Base-by-base conservation (phyloP, 73 alveolate species). In the Tetrahymena borealis region DNA sequence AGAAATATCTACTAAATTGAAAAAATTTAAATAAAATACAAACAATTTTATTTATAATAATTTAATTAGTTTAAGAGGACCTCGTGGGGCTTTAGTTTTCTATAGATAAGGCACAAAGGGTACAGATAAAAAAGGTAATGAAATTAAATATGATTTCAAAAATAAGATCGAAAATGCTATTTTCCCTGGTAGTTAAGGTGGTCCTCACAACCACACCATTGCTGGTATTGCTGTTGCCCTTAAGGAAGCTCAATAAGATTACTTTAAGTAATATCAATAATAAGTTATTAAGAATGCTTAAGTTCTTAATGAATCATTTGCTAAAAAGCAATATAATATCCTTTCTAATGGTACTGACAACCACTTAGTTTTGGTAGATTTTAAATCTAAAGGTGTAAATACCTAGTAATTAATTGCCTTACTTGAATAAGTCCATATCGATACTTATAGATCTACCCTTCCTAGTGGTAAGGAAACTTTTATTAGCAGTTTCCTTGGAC, bases 311-410 rank as follows among this genome's bases (percentile, higher is more conserved):
- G 79, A 78, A 33, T 94, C 96, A 10, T 91, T 96, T 6, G 16
- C 33, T 32, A 93, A 90, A 77, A 91, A 94, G 78, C 95, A 96
- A 33, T 96, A 95, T 78, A 91, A 38, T 37, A 41, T 96, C 79
- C 91, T 95, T 32, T 91, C 97, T 32, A 96, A 92, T 13, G 98
- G 98, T 31, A 96, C 98, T 41, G 98, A 94, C 79, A 96, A 96
- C 95, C 98, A 96, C 91, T 91, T 96, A 38, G 94, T 96, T 20
- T 60, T 91, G 15, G 39, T 91, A 32, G 94, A 91, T 38, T 91
- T 91, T 36, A 41, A 90, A 78, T 40, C 79, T 18, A 40, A 38
- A n/a, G 90, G 90, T 60, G 60, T 91, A 41, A 90, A 91, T 33
- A 40, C 94, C 42, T 20, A 41, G 33, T 36, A 91, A 60, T 37